Evolutionary conservation across 257 asterid species (phyloP).

Genomic region (Orobanche coerulescens): DNA sequence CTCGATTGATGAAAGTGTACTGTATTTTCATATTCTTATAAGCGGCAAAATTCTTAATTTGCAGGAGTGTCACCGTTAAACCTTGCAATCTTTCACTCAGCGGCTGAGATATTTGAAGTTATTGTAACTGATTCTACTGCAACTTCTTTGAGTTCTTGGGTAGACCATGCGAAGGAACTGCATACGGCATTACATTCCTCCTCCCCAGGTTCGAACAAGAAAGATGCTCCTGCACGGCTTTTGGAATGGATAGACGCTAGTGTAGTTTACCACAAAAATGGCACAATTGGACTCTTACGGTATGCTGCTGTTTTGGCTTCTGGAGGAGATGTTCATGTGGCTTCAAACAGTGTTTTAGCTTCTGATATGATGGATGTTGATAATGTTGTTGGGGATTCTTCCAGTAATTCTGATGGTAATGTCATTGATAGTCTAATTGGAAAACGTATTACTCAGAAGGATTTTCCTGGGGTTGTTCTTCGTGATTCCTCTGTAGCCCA

Average conservation of each 20-base stretch:
- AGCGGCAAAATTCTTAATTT: constrained; percentile 19
- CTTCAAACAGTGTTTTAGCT: constrained; percentile 73
- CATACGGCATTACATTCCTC: constrained; percentile 30
- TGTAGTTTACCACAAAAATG: constrained; percentile 90
- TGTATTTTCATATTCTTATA: constrained; percentile 15
- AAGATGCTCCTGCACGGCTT: constrained; percentile 93
- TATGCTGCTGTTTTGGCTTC: constrained; percentile 57
- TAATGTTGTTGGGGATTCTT: constrained; percentile 75
- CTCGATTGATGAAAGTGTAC: constrained; percentile 14
- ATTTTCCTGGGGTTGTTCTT: constrained; percentile 77
- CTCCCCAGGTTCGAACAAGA: constrained; percentile 39
- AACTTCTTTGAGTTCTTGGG: constrained; percentile 56
- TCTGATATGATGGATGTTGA: constrained; percentile 95
- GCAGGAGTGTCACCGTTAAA: constrained; percentile 71
- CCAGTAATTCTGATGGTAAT: constrained; percentile 67
- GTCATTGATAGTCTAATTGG: constrained; percentile 81
- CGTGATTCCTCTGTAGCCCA: constrained; percentile 86
- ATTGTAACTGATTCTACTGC: constrained; percentile 81
- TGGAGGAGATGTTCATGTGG: constrained; percentile 94
- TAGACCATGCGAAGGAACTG: constrained; percentile 29
- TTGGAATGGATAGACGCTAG: constrained; percentile 98
- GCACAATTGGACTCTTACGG: constrained; percentile 35
- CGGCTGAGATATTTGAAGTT: constrained; percentile 87
- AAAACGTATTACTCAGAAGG: constrained; percentile 88
- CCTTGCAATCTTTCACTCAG: constrained; percentile 77